Conservation (phyloP, 2,329 filamentous ascomycete species). For the Venturia nashicola region DNA sequence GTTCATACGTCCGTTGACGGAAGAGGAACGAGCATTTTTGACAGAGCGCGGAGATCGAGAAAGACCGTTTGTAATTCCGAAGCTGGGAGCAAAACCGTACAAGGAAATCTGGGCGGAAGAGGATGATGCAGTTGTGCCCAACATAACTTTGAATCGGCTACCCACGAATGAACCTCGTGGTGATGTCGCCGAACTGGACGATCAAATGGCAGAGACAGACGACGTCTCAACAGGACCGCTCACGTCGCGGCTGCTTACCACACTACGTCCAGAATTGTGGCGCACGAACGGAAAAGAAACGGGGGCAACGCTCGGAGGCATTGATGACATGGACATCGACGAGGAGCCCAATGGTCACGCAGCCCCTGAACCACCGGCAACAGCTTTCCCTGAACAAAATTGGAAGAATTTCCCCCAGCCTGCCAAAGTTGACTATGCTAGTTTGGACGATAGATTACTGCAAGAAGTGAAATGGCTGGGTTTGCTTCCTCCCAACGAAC, state of each 20-base stretch:
- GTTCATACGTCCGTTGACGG: conserved; percentile 76
- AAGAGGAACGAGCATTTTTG: conserved; percentile 88
- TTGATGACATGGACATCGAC: conserved; percentile 32
- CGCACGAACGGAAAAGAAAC: conserved; percentile 40
- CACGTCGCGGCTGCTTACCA: conserved; percentile 66
- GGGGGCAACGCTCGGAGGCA: conserved; percentile 33
- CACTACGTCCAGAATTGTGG: conserved; percentile 55
- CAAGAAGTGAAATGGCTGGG: conserved; percentile 86
- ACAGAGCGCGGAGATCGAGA: conserved; percentile 79
- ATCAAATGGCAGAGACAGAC: conserved; percentile 78
- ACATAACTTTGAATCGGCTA: conserved; percentile 55
- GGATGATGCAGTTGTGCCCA: conserved; percentile 67
- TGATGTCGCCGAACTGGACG: conserved; percentile 72
- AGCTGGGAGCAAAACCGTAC: conserved; percentile 74
- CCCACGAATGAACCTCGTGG: conserved; percentile 75
- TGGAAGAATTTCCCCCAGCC: conserved; percentile 55
- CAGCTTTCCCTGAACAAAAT: conserved; percentile 66
- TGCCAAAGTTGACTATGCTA: conserved; percentile 56
- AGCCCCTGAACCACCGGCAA: conserved; percentile 43
- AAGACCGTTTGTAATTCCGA: conserved; percentile 74
- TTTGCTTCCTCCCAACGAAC: conserved; percentile 57
- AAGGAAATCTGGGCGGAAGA: conserved; percentile 89
- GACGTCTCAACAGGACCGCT: conserved; percentile 80
- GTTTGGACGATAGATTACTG: conserved; percentile 82
- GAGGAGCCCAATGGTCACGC: conserved; percentile 20